These are phyloP conservation scores for Neophaeococcomyces aloes DNA, from an alignment of 2,329 filamentous ascomycete genomes.

Conservation along the genomic window DNA sequence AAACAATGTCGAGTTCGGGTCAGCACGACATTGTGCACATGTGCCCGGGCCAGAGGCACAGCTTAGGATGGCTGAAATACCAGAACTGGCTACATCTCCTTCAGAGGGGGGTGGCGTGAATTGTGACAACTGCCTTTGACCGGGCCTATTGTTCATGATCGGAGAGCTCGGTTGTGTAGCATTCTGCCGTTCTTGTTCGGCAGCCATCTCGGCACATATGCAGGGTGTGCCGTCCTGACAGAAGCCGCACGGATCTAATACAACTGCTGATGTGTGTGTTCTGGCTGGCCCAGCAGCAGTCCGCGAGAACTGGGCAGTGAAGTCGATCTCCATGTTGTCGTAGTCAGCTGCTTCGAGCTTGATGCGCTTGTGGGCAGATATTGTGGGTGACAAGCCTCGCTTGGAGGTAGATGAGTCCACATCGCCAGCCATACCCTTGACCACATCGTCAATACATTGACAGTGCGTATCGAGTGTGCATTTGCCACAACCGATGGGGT, in stretches of 20 bases:
- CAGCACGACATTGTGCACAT: constrained; percentile 65
- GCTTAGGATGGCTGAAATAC: constrained; percentile 27
- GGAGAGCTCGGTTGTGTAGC: background rate
- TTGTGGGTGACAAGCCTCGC: constrained; percentile 29
- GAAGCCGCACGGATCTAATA: constrained; percentile 67
- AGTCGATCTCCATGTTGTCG: constrained; percentile 55
- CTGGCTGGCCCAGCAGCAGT: constrained; percentile 25
- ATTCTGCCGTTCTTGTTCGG: constrained; percentile 28
- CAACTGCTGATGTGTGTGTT: constrained; percentile 44
- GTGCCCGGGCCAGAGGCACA: constrained; percentile 63
- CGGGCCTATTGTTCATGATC: background rate
- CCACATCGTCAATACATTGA: constrained; percentile 47
- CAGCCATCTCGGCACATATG: constrained; percentile 60
- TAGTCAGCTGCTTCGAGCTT: constrained; percentile 30
- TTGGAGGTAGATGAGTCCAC: constrained; percentile 28
- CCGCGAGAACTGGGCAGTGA: constrained; percentile 39
- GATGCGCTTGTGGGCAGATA: constrained; percentile 44
- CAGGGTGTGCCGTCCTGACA: constrained; percentile 74
- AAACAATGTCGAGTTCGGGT: constrained; percentile 72
- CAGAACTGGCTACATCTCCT: constrained; percentile 46
- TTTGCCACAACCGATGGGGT: constrained; percentile 52
- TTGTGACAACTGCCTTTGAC: constrained; percentile 27
- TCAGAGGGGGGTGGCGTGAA: constrained; percentile 45
- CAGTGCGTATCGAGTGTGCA: constrained; percentile 55
- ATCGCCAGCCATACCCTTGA: constrained; percentile 36